Evolutionary conservation across 148 eudicot genomes (phyloP), one percentile per base, ranked within the genome.

Genomic region (Rhododendron kiyosumense): DNA sequence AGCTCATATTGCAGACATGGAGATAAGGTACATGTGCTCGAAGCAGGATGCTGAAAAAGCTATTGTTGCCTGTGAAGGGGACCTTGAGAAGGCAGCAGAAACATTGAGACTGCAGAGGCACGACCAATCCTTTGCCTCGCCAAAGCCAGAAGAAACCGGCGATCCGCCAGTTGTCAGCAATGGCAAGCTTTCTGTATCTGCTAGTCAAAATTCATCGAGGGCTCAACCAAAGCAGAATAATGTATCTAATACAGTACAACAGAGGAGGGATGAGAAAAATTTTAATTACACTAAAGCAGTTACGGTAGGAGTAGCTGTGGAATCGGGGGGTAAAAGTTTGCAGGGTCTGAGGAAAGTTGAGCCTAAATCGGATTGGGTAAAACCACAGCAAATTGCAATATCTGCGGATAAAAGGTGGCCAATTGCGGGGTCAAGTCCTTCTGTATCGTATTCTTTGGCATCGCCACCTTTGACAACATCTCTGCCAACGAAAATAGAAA

Each of bases 1-100:
- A 78, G 92, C 98, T 52, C 90, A 90, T 30, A 94, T 97, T 83
- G 83, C 96, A 59, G 94, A 95, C 36, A 52, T 97, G 93, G 98
- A 94, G 87, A 61, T 85, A 24, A 91, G 89, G 85, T 92, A 85
- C 46, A 94, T 90, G 84, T 94, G 95, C 90, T 91, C 96, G 26
- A 97, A 92, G 88, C 98, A 94, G 73, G 98, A 95, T 24, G 94
- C 95, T 46, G 99, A 97, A 90, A 93, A 96, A 88, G 96, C 90
- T 49, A 69, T 97, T 73, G 98, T 97, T 83, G 78, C 92, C 26
- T 95, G 93, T 91, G 98, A 97, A 90, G 99, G 99, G 84, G 99
- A 97, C 84, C 89, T 97, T 86, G 96, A 90, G 26, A 94, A 93
- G 90, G 93, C 98, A 75, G 95, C 92, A 87, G 98, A 95, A 61